Base-by-base conservation (phyloP, 1,284 basidiomycete genomes). In the Ustilago curta region DNA sequence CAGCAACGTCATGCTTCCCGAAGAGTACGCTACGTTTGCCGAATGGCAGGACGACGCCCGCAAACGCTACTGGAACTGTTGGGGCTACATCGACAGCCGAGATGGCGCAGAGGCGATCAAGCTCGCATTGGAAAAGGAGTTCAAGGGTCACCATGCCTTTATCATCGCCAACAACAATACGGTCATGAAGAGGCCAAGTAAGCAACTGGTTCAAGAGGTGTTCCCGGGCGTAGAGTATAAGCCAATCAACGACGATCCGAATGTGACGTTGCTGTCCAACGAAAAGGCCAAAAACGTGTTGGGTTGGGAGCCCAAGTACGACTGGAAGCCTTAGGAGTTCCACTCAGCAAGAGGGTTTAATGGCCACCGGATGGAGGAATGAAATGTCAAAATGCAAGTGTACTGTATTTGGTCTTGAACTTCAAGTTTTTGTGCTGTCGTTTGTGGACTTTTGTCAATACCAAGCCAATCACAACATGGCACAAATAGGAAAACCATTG, bases 111-210 rank as follows among this genome's bases (percentile, higher is more conserved):
- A 86, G 52, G 85, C 83, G 0, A 84, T 86, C 73, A 76, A 80
- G 2, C 68, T 85, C 9, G 84, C 84, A 2, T 60, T 86, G 42
- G 79, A 85, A 39, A 77, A 73, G 1, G 47, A 70, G 14, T 67
- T 84, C 42, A 86, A 76, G 31, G 86, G 86, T 6, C 78, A 84
- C n/a, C 84, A 86, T 43, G 79, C 83, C 8, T 86, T 85, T 76
- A 81, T 86, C 56, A 83, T 86, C 52, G 85, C 85, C 19, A 86
- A 86, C 78, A 83, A 81, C 63, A 85, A 86, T 59, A 86, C 81
- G 16, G 75, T 80, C 21, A 86, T 84, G 81, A 71, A 76, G 18
- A 77, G 49, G 31, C 70, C 83, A 0, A 84, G 77, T 7, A 80
- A 76, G 8, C 84, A 87, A 27, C 73, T 87, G 57, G 81, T 85